Percentiles rank a stretch among this genome's conserved stretches.
phyloP scores from a whole-genome alignment of 495 filamentous ascomycete species.

The Amphirosellinia nigrospora region DNA sequence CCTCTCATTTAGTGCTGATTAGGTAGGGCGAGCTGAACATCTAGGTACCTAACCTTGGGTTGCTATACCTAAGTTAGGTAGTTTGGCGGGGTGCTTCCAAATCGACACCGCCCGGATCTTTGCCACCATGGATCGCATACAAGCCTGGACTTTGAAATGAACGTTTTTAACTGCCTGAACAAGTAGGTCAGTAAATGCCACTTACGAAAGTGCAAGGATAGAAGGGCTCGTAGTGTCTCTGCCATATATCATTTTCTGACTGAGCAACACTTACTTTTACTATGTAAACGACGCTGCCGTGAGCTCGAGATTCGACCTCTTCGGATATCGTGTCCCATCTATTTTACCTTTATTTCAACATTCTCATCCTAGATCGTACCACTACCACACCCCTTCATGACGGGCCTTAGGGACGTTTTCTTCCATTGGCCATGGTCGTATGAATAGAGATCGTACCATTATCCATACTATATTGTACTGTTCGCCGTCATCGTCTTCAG shows the following conservation, averaged over 20 bases:
- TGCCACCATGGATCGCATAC: conserved; percentile 7
- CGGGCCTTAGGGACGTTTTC: background rate
- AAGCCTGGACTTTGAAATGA: conserved; percentile 1
- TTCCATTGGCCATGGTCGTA: conserved; percentile 13
- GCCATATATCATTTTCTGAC: background rate
- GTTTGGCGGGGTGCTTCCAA: background rate
- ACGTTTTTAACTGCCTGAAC: background rate
- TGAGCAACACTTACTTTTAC: background rate
- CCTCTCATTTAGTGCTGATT: background rate
- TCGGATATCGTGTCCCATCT: background rate
- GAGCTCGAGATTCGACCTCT: background rate
- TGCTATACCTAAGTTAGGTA: background rate
- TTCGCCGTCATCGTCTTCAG: background rate
- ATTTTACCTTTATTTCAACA: conserved; percentile 4
- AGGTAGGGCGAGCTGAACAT: background rate
- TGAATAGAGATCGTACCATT: conserved; percentile 13
- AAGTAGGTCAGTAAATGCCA: background rate
- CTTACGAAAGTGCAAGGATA: background rate
- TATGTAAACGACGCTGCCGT: background rate
- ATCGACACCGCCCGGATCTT: conserved; percentile 10
- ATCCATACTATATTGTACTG: background rate
- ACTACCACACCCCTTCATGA: background rate
- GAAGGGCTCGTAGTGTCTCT: background rate
- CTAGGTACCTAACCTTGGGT: background rate
- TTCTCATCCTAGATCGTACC: conserved; percentile 7